Percentiles rank a stretch among this genome's conserved stretches.
Evolutionary conservation across 345 rosid genomes (phyloP).

Genomic region (Boechera retrofracta): DNA sequence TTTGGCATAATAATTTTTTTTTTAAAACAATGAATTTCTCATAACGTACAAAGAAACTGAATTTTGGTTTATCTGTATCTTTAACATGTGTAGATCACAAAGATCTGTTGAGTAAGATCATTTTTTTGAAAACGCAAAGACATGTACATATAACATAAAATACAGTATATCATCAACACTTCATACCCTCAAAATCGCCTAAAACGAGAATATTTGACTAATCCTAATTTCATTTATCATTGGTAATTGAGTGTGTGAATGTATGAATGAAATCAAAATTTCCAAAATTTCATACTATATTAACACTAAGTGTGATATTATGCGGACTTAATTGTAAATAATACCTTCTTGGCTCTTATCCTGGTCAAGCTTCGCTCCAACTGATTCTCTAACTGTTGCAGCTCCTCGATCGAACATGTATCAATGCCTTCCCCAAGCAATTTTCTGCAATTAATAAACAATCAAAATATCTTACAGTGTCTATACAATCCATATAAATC

Average conservation of each 20-base stretch:
- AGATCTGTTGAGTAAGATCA: background rate
- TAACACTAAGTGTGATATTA: slow-evolving; percentile 46
- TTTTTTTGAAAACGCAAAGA: background rate
- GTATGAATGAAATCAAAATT: background rate
- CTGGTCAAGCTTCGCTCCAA: slow-evolving; percentile 70
- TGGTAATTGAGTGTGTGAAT: background rate
- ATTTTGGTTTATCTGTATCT: background rate
- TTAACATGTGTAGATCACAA: background rate
- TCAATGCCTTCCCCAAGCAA: slow-evolving; percentile 74
- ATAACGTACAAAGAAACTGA: background rate
- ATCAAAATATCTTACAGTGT: background rate
- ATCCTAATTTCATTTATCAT: background rate
- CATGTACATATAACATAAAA: slow-evolving; percentile 7
- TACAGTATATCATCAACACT: slow-evolving; percentile 4
- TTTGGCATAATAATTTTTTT: background rate
- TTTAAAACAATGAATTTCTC: background rate
- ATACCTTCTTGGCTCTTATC: slow-evolving; percentile 87
- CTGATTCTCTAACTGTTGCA: slow-evolving; percentile 74
- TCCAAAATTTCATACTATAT: background rate
- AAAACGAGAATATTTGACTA: background rate
- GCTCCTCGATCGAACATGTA: slow-evolving; percentile 64
- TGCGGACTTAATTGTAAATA: background rate
- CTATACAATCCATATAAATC: background rate
- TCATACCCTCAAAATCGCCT: background rate
- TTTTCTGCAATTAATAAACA: slow-evolving; percentile 52